Conservation (phyloP, 208 protist species). For the Crithidia brevicula region DNA sequence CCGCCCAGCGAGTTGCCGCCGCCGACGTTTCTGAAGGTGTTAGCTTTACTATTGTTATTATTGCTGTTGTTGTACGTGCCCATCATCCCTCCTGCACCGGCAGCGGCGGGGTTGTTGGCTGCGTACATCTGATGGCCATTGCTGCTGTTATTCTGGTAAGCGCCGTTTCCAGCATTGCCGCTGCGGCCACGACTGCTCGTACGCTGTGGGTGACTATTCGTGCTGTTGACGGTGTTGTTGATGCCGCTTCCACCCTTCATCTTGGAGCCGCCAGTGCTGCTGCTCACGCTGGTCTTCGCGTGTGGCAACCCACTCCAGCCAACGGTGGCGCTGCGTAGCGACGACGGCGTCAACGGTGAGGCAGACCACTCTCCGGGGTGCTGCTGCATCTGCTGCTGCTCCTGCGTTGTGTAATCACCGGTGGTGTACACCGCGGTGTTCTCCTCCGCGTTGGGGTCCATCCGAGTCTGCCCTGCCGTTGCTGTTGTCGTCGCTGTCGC, state of each 20-base stretch:
- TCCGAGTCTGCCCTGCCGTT: not conserved
- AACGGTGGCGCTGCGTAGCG: not conserved
- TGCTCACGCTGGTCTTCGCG: not conserved
- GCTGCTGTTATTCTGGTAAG: constrained; percentile 4
- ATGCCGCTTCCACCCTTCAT: not conserved
- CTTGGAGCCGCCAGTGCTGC: not conserved
- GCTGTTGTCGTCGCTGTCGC: not conserved
- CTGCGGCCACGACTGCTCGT: constrained; percentile 18
- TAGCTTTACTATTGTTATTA: too few relatives aligned
- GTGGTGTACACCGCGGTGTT: not conserved
- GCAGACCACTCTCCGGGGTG: constrained; percentile 10
- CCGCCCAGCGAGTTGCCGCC: not conserved
- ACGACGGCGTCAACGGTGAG: not conserved
- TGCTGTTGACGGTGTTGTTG: too few relatives aligned
- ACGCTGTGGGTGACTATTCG: not conserved
- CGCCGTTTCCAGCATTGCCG: too few relatives aligned
- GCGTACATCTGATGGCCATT: not conserved
- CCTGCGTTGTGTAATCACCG: not conserved
- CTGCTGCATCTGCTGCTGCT: constrained; percentile 7
- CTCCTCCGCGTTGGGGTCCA: too few relatives aligned
- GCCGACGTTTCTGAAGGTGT: not conserved
- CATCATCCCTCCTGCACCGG: constrained; percentile 7
- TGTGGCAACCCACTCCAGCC: not conserved
- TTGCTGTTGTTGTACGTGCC: constrained; percentile 4
- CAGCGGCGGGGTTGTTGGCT: not conserved